Conservation (phyloP, 1,284 basidiomycete genomes). For the Chalciporus sp. region DNA sequence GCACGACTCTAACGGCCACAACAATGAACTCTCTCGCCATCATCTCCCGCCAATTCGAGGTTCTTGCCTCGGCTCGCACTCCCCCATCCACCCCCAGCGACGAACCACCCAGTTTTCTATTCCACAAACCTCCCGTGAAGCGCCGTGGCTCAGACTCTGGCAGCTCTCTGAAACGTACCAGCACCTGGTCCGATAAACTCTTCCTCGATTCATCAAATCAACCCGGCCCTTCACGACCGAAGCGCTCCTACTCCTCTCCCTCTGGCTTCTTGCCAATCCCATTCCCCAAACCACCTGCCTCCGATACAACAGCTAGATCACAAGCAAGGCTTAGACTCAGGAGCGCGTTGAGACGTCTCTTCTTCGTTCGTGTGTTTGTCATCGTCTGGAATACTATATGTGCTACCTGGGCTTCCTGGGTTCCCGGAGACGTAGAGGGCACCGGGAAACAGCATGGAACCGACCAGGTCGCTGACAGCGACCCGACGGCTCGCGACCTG, state of each 20-base stretch:
- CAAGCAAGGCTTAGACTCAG: conserved; percentile 31
- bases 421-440: conserved; percentile 30
- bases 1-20: neutral
- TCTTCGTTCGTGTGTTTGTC: conserved; percentile 54
- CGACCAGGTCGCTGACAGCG: conserved; percentile 15
- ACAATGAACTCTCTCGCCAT: conserved; percentile 71
- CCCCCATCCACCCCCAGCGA: conserved; percentile 53
- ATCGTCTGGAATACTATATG: conserved; percentile 55
- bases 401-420: conserved; percentile 47
- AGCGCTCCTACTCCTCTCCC: conserved; percentile 42
- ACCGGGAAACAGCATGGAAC: conserved; percentile 13
- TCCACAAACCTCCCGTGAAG: conserved; percentile 1
- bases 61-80: conserved; percentile 49
- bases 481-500: conserved; percentile 37
- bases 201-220: conserved; percentile 39
- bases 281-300: conserved; percentile 32
- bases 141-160: conserved; percentile 37
- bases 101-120: conserved; percentile 30
- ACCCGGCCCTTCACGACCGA: conserved; percentile 38
- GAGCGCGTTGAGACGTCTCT: conserved; percentile 47
- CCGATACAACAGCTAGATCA: conserved; percentile 30
- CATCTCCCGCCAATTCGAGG: conserved; percentile 71
- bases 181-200: conserved; percentile 61
- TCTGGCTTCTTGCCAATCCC: conserved; percentile 37
- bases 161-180: conserved; percentile 46